These are phyloP conservation scores for Rhododendron griersonianum DNA, from an alignment of 148 eudicot genomes.

Conservation along the genomic window DNA sequence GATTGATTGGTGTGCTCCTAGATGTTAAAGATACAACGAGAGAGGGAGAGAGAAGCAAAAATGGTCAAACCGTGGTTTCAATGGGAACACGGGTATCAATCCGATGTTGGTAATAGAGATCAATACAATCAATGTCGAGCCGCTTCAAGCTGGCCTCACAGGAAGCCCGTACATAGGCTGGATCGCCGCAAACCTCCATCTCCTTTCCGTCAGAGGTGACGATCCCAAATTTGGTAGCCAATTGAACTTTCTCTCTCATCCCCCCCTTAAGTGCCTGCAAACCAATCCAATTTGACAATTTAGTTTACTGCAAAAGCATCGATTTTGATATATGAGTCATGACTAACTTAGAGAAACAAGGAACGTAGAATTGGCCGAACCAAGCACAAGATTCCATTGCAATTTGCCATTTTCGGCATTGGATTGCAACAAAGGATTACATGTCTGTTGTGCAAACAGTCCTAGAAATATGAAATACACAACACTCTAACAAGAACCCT, in stretches of 20 bases:
- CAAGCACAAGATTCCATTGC: neutral
- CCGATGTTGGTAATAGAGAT: constrained; percentile 7
- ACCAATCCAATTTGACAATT: neutral
- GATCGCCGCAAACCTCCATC: neutral
- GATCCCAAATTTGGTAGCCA: constrained; percentile 12
- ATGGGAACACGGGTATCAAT: constrained; percentile 13
- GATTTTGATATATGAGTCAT: neutral
- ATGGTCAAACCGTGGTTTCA: constrained; percentile 15
- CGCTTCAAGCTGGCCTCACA: constrained; percentile 17
- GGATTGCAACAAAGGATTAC: neutral
- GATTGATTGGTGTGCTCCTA: neutral
- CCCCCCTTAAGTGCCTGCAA: constrained; percentile 15
- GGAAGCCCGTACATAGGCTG: constrained; percentile 10
- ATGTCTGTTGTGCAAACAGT: neutral
- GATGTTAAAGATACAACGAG: neutral
- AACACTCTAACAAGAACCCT: neutral
- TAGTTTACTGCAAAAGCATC: neutral
- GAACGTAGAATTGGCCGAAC: neutral
- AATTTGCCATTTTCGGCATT: neutral
- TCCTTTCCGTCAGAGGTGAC: neutral
- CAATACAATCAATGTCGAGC: constrained; percentile 7
- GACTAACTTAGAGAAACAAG: neutral
- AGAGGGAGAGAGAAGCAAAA: neutral
- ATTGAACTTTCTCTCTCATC: constrained; percentile 10
- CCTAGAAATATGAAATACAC: neutral